These are phyloP conservation scores for Kwoniella sp. DNA, from an alignment of 768 basidiomycete species.

Conservation along the genomic window DNA sequence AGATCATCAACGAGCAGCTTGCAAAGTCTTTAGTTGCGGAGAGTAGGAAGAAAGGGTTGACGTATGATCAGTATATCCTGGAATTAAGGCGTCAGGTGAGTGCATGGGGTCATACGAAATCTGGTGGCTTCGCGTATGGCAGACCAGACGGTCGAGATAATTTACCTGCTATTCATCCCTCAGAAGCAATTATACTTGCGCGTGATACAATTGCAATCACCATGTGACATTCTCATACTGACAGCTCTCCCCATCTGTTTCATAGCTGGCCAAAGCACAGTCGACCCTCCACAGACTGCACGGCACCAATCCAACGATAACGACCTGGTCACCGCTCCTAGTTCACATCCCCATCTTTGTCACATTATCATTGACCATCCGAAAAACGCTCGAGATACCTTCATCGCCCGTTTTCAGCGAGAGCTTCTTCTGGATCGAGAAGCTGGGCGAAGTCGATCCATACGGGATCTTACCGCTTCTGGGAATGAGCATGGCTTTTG, in stretches of 20 bases:
- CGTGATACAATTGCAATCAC: too few species aligned
- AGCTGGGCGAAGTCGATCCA: conserved; percentile 52
- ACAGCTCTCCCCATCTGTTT: neutral
- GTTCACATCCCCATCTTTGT: conserved; percentile 57
- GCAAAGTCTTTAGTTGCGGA: conserved; percentile 46
- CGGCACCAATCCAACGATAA: conserved; percentile 52
- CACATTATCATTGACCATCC: conserved; percentile 50
- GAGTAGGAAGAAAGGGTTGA: conserved; percentile 44
- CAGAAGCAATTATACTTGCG: neutral
- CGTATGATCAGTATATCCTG: conserved; percentile 54
- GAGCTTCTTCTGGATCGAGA: conserved; percentile 47
- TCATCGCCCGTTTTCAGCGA: conserved; percentile 36
- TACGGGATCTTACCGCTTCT: conserved; percentile 50
- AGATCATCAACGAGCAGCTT: conserved; percentile 38
- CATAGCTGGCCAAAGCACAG: conserved; percentile 45
- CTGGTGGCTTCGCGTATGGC: conserved; percentile 3
- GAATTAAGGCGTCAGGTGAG: conserved; percentile 50
- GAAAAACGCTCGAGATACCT: conserved; percentile 50
- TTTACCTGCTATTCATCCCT: neutral
- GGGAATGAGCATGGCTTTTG: conserved; percentile 44
- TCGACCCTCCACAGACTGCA: conserved; percentile 38
- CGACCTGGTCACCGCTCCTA: conserved; percentile 50
- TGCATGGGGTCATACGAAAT: neutral
- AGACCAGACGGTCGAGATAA: too few species aligned
- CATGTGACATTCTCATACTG: neutral